phyloP scores from a whole-genome alignment of 2,329 filamentous ascomycete species.

The Albophoma yamanashiensis region DNA sequence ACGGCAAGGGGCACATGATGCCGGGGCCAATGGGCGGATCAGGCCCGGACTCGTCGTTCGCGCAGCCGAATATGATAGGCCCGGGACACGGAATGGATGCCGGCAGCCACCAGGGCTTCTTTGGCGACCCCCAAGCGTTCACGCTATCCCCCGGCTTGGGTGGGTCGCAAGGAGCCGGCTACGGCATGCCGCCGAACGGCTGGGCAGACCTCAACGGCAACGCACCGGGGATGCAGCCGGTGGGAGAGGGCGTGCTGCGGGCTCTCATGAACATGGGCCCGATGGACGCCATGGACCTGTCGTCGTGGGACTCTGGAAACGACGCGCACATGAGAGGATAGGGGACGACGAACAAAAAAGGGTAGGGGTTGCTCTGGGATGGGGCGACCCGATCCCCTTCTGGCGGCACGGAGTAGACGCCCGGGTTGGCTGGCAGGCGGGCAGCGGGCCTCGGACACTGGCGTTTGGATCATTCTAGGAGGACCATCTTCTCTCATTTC shows the following conservation, averaged over 20 bases:
- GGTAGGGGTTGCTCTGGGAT: neutral
- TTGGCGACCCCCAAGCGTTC: conserved; percentile 27
- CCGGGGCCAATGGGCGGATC: conserved; percentile 25
- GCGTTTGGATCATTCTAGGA: neutral
- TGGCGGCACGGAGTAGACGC: neutral
- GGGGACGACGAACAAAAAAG: neutral
- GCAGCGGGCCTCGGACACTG: neutral
- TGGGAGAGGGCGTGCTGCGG: conserved; percentile 45
- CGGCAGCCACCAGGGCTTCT: conserved; percentile 26
- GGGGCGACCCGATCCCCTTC: neutral
- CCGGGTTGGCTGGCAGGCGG: neutral
- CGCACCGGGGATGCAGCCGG: conserved; percentile 37
- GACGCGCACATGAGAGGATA: conserved; percentile 11
- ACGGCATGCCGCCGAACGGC: conserved; percentile 28
- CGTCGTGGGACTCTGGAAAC: conserved; percentile 31
- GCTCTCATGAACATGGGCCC: conserved; percentile 48
- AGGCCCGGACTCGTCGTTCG: conserved; percentile 33
- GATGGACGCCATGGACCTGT: conserved; percentile 50
- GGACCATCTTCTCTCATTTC: neutral
- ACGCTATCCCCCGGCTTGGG: conserved; percentile 12
- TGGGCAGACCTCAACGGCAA: conserved; percentile 34
- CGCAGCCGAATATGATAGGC: conserved; percentile 28
- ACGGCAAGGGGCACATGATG: conserved; percentile 15
- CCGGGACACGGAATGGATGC: conserved; percentile 24
- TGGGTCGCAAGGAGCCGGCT: conserved; percentile 19